These are phyloP conservation scores for Gonium pectorale DNA, from an alignment of 139 green algal genomes.

Conservation along the genomic window DNA sequence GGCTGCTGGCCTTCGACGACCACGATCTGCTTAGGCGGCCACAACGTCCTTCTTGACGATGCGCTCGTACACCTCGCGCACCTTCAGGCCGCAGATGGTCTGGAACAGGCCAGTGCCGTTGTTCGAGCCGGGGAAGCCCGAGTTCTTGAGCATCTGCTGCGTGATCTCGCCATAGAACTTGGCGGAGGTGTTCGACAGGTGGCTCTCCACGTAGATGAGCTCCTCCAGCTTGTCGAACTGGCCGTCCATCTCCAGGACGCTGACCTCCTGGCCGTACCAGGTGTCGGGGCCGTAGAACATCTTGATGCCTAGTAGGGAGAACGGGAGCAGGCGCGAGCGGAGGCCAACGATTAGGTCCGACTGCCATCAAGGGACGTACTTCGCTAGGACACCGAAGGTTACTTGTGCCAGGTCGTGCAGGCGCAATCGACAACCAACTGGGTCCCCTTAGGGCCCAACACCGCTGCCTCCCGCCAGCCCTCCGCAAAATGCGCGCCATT, in stretches of 20 bases:
- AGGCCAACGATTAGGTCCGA: too few relatives aligned
- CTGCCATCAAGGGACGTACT: too few relatives aligned
- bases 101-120: conserved; percentile 99
- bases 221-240: conserved; percentile 99
- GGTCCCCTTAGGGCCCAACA: too few relatives aligned
- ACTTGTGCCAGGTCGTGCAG: too few relatives aligned
- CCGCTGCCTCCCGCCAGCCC: too few relatives aligned
- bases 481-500: background rate
- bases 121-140: conserved; percentile 96
- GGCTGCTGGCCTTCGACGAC: too few relatives aligned
- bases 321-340: too few relatives aligned
- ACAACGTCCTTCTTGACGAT: conserved; percentile 88
- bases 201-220: conserved; percentile 99
- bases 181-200: conserved; percentile 96
- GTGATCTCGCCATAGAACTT: conserved; percentile 99
- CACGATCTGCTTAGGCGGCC: conserved; percentile 45
- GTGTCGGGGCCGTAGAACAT: conserved; percentile 95
- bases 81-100: conserved; percentile 97
- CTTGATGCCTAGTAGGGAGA: conserved; percentile 77
- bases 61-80: conserved; percentile 97
- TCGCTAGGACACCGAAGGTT: too few relatives aligned
- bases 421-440: too few relatives aligned
- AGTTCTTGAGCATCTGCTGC: conserved; percentile 99
- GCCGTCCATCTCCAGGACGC: conserved; percentile 97
- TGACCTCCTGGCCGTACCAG: conserved; percentile 89